Evolutionary conservation across 495 filamentous ascomycete genomes (phyloP), one percentile per base, ranked within the genome.

Genomic region (Podospora appendiculata): DNA sequence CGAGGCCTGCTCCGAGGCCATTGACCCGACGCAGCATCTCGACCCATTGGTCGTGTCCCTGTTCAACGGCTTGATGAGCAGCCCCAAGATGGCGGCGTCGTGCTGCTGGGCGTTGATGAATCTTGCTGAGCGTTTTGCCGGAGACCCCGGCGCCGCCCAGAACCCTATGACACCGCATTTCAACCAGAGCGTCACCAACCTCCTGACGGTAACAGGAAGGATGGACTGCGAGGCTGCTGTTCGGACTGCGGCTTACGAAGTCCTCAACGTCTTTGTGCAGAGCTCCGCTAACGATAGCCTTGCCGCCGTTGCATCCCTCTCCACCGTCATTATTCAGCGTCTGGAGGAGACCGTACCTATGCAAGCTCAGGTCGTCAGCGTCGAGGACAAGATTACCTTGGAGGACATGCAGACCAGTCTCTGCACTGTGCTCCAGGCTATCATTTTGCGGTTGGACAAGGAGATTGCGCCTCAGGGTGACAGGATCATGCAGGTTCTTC

Each of bases 51-150:
- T 97, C 58, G 78, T 78, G 34, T 85, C 90, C 50, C 80, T 98
- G n/a, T 97, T 98, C 70, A 82, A 80, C 43, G 93, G 92, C 43
- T 76, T 96, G 48, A 79, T 90, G 48, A 94, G 88, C 73, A 92
- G 88, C 65, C 85, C 92, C 41, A 96, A 95, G 77, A 97, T 98
- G 83, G 93, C 93, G 42, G 84, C 86, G 52, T 97, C 94, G 16
- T 97, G 94, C 80, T 98, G 93, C 73, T 97, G 94, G 92, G 90
- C 93, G 36, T 72, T 98, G 55, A 98, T 98, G 91, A 98, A 96
- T 64, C 82, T 98, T 54, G 92, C 92, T 19, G 93, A 97, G 60
- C 84, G 90, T 33, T 98, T 97, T 65, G 86, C 88, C 13, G 88
- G 88, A 17, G 90, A 95, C 33, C 64, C 70, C 41, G 88, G 87